phyloP scores from a whole-genome alignment of 805 yeast genomes.

The Ogataea polymorpha region DNA sequence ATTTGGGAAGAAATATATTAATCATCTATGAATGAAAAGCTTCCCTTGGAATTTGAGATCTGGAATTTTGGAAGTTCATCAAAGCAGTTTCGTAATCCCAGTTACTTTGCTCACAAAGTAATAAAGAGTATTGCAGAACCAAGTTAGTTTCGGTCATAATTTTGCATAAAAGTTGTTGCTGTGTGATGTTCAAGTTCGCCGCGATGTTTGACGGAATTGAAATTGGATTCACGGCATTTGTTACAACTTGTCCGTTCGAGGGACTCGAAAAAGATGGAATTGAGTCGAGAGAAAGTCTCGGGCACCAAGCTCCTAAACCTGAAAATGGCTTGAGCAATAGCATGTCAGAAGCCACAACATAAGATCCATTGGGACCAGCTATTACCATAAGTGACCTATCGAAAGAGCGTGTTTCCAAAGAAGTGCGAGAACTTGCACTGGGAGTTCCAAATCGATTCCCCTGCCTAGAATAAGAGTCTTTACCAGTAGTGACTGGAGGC shows the following conservation, averaged over 20 bases:
- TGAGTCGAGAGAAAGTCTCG: not conserved
- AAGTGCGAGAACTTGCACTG: constrained; percentile 18
- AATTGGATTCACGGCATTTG: not conserved
- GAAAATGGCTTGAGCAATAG: constrained; percentile 63
- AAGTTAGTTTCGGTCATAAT: constrained; percentile 71
- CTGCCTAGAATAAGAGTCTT: constrained; percentile 11
- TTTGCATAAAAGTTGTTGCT: constrained; percentile 61
- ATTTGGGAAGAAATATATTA: too few species aligned
- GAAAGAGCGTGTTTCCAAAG: constrained; percentile 66
- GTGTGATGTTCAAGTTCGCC: constrained; percentile 48
- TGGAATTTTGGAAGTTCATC: constrained; percentile 66
- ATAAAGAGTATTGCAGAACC: constrained; percentile 71
- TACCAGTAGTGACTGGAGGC: constrained; percentile 39
- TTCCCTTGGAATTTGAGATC: constrained; percentile 49
- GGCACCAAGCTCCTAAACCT: constrained; percentile 54
- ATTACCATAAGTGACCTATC: constrained; percentile 82
- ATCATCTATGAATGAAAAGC: constrained; percentile 36
- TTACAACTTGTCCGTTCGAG: not conserved
- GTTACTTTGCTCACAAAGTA: constrained; percentile 84
- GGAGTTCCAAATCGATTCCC: constrained; percentile 28
- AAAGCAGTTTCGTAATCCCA: constrained; percentile 76
- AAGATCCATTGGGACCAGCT: constrained; percentile 61
- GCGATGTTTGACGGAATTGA: constrained; percentile 52
- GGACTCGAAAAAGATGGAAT: too few species aligned
- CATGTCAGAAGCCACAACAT: constrained; percentile 86